Conservation (phyloP, 345 rosid genomes). For the Viola odorata region DNA sequence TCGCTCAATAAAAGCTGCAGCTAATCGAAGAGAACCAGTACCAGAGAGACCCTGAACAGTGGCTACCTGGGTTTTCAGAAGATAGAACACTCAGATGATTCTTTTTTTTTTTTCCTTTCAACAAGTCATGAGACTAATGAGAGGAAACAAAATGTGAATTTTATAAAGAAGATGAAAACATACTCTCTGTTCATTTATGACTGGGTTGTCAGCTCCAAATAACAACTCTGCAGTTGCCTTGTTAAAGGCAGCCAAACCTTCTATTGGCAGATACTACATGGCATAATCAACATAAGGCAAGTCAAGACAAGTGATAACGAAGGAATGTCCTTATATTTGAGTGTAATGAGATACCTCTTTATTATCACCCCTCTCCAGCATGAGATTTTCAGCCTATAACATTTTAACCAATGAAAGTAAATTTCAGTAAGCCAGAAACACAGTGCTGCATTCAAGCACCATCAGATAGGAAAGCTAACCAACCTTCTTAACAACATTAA, state of each 20-base stretch:
- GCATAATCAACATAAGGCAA: conserved; percentile 6
- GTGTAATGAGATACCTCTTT: conserved; percentile 62
- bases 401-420: conserved; percentile 1
- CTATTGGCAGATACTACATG: conserved; percentile 94
- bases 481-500: conserved; percentile 93
- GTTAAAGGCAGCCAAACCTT: conserved; percentile 92
- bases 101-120: neutral
- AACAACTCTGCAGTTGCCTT: conserved; percentile 88
- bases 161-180: conserved; percentile 11
- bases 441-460: too few relatives aligned
- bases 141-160: neutral
- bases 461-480: neutral
- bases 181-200: conserved; percentile 69
- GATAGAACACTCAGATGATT: neutral
- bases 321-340: conserved; percentile 8
- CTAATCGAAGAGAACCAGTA: conserved; percentile 89
- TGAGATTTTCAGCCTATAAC: conserved; percentile 75
- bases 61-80: conserved; percentile 58
- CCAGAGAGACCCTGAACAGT: conserved; percentile 98
- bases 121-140: neutral
- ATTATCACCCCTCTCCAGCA: conserved; percentile 88
- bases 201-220: conserved; percentile 72
- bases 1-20: conserved; percentile 87
- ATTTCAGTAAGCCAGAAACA: too few relatives aligned
- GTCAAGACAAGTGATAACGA: neutral